A percentile compares a stretch with the other conserved stretches of the same genome.
These are phyloP conservation scores for Annona squamosa DNA, from an alignment of 164 flowering plant species.

Conservation along the genomic window DNA sequence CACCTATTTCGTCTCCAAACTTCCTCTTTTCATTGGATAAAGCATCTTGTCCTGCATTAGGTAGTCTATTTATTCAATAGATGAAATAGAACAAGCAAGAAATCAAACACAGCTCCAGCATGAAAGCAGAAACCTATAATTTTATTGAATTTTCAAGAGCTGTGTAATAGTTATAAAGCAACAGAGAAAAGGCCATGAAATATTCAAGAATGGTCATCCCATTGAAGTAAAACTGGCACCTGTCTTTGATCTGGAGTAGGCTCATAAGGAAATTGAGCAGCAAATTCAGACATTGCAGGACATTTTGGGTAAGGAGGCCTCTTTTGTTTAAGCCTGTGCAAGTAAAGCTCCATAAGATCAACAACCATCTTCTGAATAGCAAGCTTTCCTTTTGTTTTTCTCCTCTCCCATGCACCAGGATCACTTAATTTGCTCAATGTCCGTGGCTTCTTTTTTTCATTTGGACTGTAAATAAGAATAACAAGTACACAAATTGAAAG, in stretches of 20 bases:
- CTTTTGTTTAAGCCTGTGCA: slow-evolving; percentile 78
- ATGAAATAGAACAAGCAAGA: not conserved
- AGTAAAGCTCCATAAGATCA: slow-evolving; percentile 89
- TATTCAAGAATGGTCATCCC: not conserved
- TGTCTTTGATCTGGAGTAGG: slow-evolving; percentile 93
- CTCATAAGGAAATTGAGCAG: slow-evolving; percentile 66
- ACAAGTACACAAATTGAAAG: not conserved
- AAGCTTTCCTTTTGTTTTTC: slow-evolving; percentile 84
- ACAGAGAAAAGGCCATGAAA: not conserved
- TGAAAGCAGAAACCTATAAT: not conserved
- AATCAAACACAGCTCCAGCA: not conserved
- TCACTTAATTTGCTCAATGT: slow-evolving; percentile 81
- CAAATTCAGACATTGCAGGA: slow-evolving; percentile 51
- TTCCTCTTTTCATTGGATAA: too few species aligned
- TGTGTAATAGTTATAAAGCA: not conserved
- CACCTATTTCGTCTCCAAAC: too few species aligned
- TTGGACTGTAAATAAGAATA: slow-evolving; percentile 53
- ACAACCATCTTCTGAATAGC: slow-evolving; percentile 98
- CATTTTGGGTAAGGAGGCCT: slow-evolving; percentile 77
- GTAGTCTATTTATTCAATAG: not conserved
- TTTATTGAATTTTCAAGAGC: not conserved
- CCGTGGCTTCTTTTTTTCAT: slow-evolving; percentile 68
- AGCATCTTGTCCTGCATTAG: too few species aligned
- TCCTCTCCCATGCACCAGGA: slow-evolving; percentile 79
- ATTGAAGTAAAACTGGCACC: slow-evolving; percentile 26